Evolutionary conservation across 331 rosid species (phyloP).

Genomic region (Prunus yedoensis): DNA sequence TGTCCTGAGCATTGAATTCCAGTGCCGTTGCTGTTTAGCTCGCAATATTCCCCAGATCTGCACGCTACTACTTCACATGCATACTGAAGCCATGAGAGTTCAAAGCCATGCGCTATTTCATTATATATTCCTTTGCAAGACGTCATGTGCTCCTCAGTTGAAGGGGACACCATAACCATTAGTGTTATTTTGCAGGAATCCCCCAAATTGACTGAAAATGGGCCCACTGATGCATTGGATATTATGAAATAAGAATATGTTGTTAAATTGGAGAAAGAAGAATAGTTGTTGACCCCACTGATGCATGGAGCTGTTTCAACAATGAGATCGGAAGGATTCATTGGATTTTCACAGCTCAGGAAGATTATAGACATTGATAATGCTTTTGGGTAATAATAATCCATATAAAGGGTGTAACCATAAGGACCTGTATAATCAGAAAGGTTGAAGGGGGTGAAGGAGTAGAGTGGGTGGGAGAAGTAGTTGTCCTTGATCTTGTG

Average conservation of each 20-base stretch:
- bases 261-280: neutral
- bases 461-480: neutral
- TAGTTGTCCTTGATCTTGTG: no score
- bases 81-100: fast-evolving
- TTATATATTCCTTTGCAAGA: neutral
- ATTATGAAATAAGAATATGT: neutral
- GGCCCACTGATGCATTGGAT: no score
- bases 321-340: neutral
- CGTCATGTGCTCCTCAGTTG: neutral
- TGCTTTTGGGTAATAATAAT: no score
- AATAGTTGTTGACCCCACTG: neutral
- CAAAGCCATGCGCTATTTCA: neutral
- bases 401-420: no score
- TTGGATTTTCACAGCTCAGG: conserved; percentile 7
- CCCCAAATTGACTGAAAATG: neutral
- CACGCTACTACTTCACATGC: neutral
- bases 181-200: conserved; percentile 14
- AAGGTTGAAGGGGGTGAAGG: neutral
- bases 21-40: neutral
- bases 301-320: neutral
- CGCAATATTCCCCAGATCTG: fast-evolving
- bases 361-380: no score
- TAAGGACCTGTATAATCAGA: no score
- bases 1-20: neutral
- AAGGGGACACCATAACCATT: neutral